These are phyloP conservation scores for Voacanga thouarsii DNA, from an alignment of 257 asterid species.

Conservation along the genomic window DNA sequence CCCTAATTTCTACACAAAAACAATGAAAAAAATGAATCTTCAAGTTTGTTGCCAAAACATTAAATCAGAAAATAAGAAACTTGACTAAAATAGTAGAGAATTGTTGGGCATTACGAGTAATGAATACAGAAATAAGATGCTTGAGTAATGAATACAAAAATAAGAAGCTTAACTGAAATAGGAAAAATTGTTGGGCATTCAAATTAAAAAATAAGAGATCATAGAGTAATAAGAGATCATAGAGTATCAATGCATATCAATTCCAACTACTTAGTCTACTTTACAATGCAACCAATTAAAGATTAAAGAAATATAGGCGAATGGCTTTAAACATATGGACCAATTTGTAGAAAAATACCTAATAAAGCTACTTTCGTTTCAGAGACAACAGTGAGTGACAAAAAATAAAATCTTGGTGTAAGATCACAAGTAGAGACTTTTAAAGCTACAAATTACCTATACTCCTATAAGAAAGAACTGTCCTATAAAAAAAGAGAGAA, in stretches of 20 bases:
- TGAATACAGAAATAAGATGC: too few species aligned
- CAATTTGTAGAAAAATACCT: slow-evolving; percentile 7
- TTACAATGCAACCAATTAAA: background rate
- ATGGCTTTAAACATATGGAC: slow-evolving; percentile 8
- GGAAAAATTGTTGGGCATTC: background rate
- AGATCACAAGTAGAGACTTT: slow-evolving; percentile 6
- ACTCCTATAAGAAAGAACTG: background rate
- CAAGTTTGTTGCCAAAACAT: too few species aligned
- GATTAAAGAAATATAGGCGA: background rate
- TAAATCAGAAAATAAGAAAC: too few species aligned
- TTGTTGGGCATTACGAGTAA: too few species aligned
- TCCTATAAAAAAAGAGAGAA: background rate
- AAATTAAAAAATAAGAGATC: background rate
- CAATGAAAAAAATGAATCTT: too few species aligned
- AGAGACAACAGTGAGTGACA: background rate
- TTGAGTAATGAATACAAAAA: background rate
- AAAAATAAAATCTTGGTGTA: slow-evolving; percentile 7
- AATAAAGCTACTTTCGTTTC: background rate
- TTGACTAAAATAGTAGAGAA: too few species aligned
- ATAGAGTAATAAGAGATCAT: background rate
- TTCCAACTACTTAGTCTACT: slow-evolving; percentile 18
- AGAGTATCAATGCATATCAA: slow-evolving; percentile 8
- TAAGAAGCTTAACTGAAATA: background rate
- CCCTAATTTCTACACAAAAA: too few species aligned
- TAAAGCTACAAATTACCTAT: slow-evolving; percentile 5